A percentile compares a stretch with the other conserved stretches of the same genome.
phyloP scores from a whole-genome alignment of 1,284 basidiomycete species.

The Mycena sp. region DNA sequence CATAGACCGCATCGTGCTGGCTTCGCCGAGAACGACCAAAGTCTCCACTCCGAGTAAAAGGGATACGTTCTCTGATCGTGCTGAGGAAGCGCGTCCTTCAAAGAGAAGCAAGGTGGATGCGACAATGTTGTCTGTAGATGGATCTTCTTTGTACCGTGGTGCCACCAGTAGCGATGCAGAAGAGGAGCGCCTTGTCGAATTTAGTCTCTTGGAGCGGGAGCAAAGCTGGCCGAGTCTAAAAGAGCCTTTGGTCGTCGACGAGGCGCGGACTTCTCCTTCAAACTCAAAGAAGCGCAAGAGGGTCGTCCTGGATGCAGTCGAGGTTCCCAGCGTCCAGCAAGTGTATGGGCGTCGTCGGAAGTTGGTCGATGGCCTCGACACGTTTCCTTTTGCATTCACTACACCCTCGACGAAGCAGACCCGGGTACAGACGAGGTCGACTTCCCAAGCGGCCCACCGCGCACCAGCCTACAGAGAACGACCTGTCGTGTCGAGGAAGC shows the following conservation, averaged over 20 bases:
- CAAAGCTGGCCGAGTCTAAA: neutral
- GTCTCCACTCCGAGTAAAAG: slow-evolving; percentile 22
- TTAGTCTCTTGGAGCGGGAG: slow-evolving; percentile 16
- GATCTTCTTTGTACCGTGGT: slow-evolving; percentile 4
- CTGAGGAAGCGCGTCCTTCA: slow-evolving; percentile 35
- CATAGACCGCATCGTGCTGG: slow-evolving; percentile 45
- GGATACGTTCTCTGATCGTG: slow-evolving; percentile 15
- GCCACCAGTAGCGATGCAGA: slow-evolving; percentile 14
- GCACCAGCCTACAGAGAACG: slow-evolving; percentile 20
- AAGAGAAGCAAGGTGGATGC: slow-evolving; percentile 39
- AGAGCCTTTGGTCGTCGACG: neutral
- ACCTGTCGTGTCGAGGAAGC: slow-evolving; percentile 16
- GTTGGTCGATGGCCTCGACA: neutral
- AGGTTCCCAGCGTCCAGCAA: slow-evolving; percentile 53
- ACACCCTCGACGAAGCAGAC: slow-evolving; percentile 20
- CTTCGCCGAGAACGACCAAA: slow-evolving; percentile 30
- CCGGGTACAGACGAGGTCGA: slow-evolving; percentile 21
- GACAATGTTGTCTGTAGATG: slow-evolving; percentile 5
- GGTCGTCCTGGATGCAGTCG: slow-evolving; percentile 62
- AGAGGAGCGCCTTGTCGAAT: slow-evolving; percentile 26
- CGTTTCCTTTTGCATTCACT: neutral
- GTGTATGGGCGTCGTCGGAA: slow-evolving; percentile 31
- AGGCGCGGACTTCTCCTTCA: slow-evolving; percentile 24
- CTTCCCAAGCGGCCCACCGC: slow-evolving; percentile 21
- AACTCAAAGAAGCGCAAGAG: slow-evolving; percentile 54